Evolutionary conservation across 257 asterid species (phyloP), one percentile per base, ranked within the genome.

Genomic region (Solanum paucissectum): DNA sequence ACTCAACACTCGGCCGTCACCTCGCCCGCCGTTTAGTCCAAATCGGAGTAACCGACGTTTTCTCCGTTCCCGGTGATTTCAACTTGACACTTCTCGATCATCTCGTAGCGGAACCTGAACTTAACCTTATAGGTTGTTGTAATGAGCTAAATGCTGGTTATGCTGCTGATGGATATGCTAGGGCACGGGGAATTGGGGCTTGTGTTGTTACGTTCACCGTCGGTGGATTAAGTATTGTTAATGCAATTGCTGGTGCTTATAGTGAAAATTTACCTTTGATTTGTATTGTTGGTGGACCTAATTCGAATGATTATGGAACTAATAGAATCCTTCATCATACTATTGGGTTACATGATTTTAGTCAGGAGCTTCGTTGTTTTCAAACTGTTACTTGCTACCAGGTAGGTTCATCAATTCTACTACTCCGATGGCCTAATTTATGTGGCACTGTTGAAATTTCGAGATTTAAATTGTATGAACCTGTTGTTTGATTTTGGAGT

Each of bases 121-220:
- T 95, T 83, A 93, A 93, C 49, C 88, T 94, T 34, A 32, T 94
- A 79, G 98, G 98, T 62, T 94, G 98, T 91, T 95, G 98, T 89
- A 95, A 95, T 90, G 98, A 95, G 91, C 96, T 95, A 75, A 94
- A 95, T 88, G 98, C 98, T 12, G 98, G 98, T 3, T 95, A 94
- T 86, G 98, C 98, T 0, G 98, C 98, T 23, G 98, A 95, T 55
- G 98, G 98, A 3, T 95, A 91, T 87, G 98, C 98, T 49, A 92
- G 98, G 90, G 93, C 95, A n/a, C 95, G 98, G 1, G 96, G 98
- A 12, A 97, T 94, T 64, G 98, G 98, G 34, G 98, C 98, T 6
- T 95, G 98, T 90, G 98, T 87, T 6, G 96, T 94, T 42, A 95
- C 98, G 2, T 95, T 95, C 23, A 94, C 98, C 1, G 98, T 95